Percentiles rank a stretch among this genome's conserved stretches.
These are phyloP conservation scores for Papiliotrema nemorosa DNA, from an alignment of 1,284 basidiomycete species.

Conservation along the genomic window DNA sequence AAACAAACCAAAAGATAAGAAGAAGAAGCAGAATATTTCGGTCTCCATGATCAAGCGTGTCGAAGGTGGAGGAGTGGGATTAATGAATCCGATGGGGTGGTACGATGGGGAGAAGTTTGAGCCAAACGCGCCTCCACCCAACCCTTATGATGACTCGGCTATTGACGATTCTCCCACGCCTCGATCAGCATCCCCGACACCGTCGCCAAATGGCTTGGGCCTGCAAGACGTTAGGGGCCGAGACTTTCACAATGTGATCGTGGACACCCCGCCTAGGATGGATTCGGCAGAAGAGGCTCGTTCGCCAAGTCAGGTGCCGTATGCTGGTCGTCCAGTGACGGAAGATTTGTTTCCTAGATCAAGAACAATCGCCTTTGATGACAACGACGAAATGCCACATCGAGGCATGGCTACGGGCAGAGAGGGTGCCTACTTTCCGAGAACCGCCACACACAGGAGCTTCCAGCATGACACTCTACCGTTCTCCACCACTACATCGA, in stretches of 20 bases:
- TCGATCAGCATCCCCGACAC: background rate
- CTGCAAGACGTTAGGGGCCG: background rate
- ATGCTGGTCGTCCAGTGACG: conserved; percentile 24
- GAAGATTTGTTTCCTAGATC: conserved; percentile 53
- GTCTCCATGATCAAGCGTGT: conserved; percentile 82
- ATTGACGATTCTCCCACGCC: background rate
- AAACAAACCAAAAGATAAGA: conserved; percentile 9
- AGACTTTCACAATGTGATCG: background rate
- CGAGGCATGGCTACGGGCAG: conserved; percentile 25
- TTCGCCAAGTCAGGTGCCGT: conserved; percentile 18
- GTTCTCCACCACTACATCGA: conserved; percentile 21
- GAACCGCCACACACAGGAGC: conserved; percentile 40
- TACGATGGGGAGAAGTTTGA: conserved; percentile 27
- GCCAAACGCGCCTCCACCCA: background rate
- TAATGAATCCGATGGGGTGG: conserved; percentile 73
- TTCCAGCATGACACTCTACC: conserved; percentile 18
- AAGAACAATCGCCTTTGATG: conserved; percentile 59
- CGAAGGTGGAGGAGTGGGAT: conserved; percentile 67
- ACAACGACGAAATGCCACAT: conserved; percentile 30
- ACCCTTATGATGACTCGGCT: conserved; percentile 3
- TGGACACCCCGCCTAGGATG: conserved; percentile 5
- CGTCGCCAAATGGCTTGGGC: background rate
- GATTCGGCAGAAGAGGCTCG: background rate
- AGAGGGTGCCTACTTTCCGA: conserved; percentile 32
- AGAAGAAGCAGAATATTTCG: conserved; percentile 53